Percentiles rank a stretch among this genome's conserved stretches.
phyloP scores from a whole-genome alignment of 2,329 filamentous ascomycete species.

The Colletotrichum noveboracense region DNA sequence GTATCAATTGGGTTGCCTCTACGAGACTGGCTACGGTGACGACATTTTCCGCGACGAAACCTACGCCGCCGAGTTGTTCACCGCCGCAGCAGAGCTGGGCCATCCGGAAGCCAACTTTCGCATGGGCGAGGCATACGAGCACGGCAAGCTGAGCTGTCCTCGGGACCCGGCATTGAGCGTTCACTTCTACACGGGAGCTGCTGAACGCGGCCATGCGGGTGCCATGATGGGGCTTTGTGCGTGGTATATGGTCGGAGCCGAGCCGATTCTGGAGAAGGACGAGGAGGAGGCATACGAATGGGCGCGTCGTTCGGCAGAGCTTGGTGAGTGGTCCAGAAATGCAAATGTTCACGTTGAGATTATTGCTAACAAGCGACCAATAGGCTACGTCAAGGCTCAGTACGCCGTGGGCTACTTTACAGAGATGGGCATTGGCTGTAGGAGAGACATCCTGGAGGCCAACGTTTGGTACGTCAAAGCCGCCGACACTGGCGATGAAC shows the following conservation, averaged over 20 bases:
- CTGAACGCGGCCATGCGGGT: slow-evolving; percentile 79
- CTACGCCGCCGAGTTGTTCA: slow-evolving; percentile 93
- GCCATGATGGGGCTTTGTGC: slow-evolving; percentile 99
- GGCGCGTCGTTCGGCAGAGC: slow-evolving; percentile 85
- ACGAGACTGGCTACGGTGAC: slow-evolving; percentile 92
- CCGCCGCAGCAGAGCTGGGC: slow-evolving; percentile 89
- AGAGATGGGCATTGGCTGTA: slow-evolving; percentile 97
- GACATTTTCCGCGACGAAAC: slow-evolving; percentile 90
- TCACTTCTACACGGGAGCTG: slow-evolving; percentile 95
- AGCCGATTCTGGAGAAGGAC: slow-evolving; percentile 90
- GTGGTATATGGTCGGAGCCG: slow-evolving; percentile 97
- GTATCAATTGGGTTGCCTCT: slow-evolving; percentile 86
- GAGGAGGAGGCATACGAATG: slow-evolving; percentile 97
- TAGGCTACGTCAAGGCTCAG: slow-evolving; percentile 77
- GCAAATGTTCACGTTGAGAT: not conserved
- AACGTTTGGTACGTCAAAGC: slow-evolving; percentile 99
- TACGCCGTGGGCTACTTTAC: slow-evolving; percentile 98
- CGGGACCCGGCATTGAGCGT: slow-evolving; percentile 91
- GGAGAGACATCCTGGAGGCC: slow-evolving; percentile 91
- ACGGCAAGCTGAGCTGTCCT: slow-evolving; percentile 85
- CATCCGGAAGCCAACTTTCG: slow-evolving; percentile 86
- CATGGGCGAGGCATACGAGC: slow-evolving; percentile 96
- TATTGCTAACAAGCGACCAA: slow-evolving; percentile 14
- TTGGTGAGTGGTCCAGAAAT: slow-evolving; percentile 64
- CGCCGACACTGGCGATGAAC: slow-evolving; percentile 88